These are phyloP conservation scores for Brassica carinata DNA, from an alignment of 345 rosid genomes.

Conservation along the genomic window DNA sequence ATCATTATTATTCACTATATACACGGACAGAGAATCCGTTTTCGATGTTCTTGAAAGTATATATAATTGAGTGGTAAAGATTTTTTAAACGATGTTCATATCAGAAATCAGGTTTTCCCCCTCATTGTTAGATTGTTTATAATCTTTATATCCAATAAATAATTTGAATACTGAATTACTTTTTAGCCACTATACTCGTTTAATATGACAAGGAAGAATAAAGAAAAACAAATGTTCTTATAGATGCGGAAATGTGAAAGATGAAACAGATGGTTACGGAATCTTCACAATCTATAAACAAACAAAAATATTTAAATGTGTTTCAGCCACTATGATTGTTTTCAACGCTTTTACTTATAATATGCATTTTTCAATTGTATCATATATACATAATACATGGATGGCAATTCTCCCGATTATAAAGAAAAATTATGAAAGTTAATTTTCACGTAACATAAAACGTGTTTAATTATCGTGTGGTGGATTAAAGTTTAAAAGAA, in stretches of 20 bases:
- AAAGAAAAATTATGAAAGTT: neutral
- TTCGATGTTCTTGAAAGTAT: neutral
- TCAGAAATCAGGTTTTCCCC: neutral
- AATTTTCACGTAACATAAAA: neutral
- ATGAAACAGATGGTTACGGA: neutral
- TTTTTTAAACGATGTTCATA: neutral
- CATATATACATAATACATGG: neutral
- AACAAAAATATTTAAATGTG: neutral
- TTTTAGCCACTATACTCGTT: neutral
- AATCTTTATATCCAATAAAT: neutral
- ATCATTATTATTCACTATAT: too few species aligned
- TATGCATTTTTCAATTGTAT: neutral
- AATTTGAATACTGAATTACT: neutral
- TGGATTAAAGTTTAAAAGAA: slow-evolving; percentile 1
- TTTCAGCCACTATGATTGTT: neutral
- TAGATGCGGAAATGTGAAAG: neutral
- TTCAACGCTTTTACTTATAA: neutral
- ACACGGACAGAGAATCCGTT: neutral
- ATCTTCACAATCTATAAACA: neutral
- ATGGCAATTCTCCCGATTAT: neutral
- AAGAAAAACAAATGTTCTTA: neutral
- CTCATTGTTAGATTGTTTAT: neutral
- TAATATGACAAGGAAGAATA: neutral
- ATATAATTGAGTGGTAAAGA: neutral
- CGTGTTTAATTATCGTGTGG: neutral